Conservation (phyloP, 2,329 filamentous ascomycete genomes). For the Ascochyta rabiei region DNA sequence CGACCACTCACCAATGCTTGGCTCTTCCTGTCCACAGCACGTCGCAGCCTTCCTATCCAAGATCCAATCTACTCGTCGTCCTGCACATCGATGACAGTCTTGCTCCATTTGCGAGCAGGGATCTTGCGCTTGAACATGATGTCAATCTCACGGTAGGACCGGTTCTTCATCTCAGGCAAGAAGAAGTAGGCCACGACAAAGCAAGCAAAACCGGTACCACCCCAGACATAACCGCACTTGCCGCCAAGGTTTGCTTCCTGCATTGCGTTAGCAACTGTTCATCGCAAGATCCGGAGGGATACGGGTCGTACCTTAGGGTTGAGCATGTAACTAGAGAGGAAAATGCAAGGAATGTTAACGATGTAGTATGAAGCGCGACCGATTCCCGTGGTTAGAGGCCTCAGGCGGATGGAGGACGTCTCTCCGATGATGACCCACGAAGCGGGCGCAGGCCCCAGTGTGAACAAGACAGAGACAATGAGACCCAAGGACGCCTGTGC, state of each 20-base stretch:
- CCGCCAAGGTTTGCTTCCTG: conserved; percentile 58
- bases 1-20: too few relatives aligned
- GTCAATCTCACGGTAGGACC: conserved; percentile 60
- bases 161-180: conserved; percentile 62
- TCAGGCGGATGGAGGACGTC: conserved; percentile 68
- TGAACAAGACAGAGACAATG: conserved; percentile 70
- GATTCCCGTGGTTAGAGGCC: conserved; percentile 69
- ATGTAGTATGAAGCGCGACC: conserved; percentile 69
- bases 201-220: conserved; percentile 60
- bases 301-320: conserved; percentile 53
- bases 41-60: too few relatives aligned
- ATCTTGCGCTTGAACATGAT: conserved; percentile 53
- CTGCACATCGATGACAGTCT: conserved; percentile 62
- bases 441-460: conserved; percentile 65
- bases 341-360: conserved; percentile 70
- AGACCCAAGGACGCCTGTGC: conserved; percentile 68
- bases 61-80: conserved; percentile 63
- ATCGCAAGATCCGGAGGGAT: conserved; percentile 52
- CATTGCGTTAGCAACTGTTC: conserved; percentile 65
- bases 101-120: conserved; percentile 61
- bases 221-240: conserved; percentile 45
- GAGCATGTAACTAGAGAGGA: conserved; percentile 66
- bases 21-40: too few relatives aligned
- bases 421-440: conserved; percentile 73
- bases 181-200: conserved; percentile 56